Percentiles rank a stretch among this genome's conserved stretches.
phyloP scores from a whole-genome alignment of 1,284 basidiomycete genomes.

The Irpex sp. region DNA sequence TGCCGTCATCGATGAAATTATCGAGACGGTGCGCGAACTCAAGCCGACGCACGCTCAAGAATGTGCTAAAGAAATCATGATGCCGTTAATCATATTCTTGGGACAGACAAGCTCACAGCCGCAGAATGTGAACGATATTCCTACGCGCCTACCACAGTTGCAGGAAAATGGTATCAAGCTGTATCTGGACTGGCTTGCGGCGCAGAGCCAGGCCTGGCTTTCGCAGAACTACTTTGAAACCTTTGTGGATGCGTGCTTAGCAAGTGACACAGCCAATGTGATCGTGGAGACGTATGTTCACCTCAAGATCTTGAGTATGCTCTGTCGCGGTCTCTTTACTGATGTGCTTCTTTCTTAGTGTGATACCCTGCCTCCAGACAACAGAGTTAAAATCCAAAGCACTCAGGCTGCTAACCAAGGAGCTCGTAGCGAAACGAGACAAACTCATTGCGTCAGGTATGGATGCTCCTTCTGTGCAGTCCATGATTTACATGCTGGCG shows the following conservation, averaged over 20 bases:
- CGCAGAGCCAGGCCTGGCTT: too few species aligned
- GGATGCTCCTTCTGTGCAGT: background rate
- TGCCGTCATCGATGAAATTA: background rate
- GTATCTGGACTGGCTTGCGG: too few species aligned
- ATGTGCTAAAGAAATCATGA: background rate
- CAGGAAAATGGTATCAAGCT: background rate
- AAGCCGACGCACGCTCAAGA: background rate
- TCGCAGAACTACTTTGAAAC: background rate
- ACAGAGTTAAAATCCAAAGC: background rate
- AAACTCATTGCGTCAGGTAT: background rate
- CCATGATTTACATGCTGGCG: background rate
- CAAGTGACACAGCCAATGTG: too few species aligned
- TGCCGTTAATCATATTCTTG: conserved; percentile 1
- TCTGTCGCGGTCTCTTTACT: too few species aligned
- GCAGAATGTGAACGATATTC: background rate
- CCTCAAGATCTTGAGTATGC: too few species aligned
- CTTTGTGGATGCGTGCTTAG: background rate
- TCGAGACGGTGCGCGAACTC: background rate
- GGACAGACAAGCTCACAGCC: too few species aligned
- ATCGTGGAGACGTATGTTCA: too few species aligned
- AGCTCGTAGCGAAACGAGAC: background rate
- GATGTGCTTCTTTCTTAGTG: background rate
- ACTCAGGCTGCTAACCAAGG: background rate
- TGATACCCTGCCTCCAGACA: background rate
- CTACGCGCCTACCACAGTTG: background rate